phyloP scores from a whole-genome alignment of 2,329 filamentous ascomycete genomes.

The Dryadomyces quercus-mongolicae region DNA sequence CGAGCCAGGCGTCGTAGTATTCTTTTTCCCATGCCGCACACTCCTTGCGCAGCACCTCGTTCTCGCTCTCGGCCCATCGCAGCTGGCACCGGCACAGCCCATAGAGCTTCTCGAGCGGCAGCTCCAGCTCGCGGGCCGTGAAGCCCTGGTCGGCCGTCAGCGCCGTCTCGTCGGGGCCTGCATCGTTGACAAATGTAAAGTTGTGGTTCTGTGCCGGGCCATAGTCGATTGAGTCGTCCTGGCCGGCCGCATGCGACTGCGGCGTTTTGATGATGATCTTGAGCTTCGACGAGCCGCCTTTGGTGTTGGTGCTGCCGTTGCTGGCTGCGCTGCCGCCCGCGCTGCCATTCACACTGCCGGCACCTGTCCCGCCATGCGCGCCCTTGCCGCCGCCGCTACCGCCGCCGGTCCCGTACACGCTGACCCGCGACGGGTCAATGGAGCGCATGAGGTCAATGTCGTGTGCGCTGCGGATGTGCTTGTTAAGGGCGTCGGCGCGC shows the following conservation, averaged over 20 bases:
- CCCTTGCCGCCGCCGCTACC: background rate
- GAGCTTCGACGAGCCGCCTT: slow-evolving; percentile 34
- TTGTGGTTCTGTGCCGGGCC: slow-evolving; percentile 22
- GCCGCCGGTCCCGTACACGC: slow-evolving; percentile 30
- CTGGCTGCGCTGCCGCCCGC: background rate
- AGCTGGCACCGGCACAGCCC: slow-evolving; percentile 59
- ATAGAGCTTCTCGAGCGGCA: slow-evolving; percentile 47
- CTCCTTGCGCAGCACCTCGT: slow-evolving; percentile 50
- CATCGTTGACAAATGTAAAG: slow-evolving; percentile 30
- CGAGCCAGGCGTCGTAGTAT: slow-evolving; percentile 62
- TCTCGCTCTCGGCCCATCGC: slow-evolving; percentile 59
- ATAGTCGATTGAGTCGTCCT: slow-evolving; percentile 37
- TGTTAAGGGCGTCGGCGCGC: slow-evolving; percentile 85
- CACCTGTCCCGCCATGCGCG: background rate
- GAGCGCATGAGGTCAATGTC: slow-evolving; percentile 89
- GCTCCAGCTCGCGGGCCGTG: slow-evolving; percentile 48
- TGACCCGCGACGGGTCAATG: slow-evolving; percentile 61
- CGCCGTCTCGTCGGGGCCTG: slow-evolving; percentile 41
- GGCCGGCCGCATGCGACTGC: slow-evolving; percentile 43
- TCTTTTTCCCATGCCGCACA: slow-evolving; percentile 53
- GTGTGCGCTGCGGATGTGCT: slow-evolving; percentile 98
- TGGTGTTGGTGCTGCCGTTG: background rate
- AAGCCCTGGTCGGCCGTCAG: slow-evolving; percentile 50
- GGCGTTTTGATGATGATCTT: slow-evolving; percentile 54
- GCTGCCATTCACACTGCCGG: background rate